Percentiles rank a stretch among this genome's conserved stretches.
Conservation (phyloP, 345 rosid species). For the Citrus cavaleriei region DNA sequence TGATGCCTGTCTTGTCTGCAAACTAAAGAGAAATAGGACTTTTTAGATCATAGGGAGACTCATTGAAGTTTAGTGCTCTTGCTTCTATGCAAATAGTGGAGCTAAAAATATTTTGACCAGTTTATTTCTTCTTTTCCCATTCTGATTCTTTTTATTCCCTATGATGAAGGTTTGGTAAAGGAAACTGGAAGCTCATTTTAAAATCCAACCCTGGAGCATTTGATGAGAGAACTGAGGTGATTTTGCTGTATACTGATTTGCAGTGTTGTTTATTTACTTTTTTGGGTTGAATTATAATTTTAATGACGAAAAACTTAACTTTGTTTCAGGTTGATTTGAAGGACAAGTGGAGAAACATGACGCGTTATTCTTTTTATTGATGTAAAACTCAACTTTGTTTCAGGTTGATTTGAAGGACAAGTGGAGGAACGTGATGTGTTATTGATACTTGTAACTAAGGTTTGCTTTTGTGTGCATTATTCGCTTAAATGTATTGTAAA, state of each 20-base stretch:
- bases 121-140: too few relatives aligned
- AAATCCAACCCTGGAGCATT: constrained; percentile 20
- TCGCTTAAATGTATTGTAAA: too few relatives aligned
- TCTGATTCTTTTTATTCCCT: not conserved
- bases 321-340: constrained; percentile 55
- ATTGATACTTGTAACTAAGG: not conserved
- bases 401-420: constrained; percentile 75
- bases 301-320: not conserved
- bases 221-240: constrained; percentile 43
- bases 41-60: too few relatives aligned
- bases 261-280: not conserved
- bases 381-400: not conserved
- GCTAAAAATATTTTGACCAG: too few relatives aligned
- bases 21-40: too few relatives aligned
- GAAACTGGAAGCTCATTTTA: constrained; percentile 46
- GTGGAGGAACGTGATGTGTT: constrained; percentile 54
- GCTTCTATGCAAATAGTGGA: too few relatives aligned
- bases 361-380: not conserved
- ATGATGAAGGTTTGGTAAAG: constrained; percentile 43
- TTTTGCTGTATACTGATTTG: not conserved
- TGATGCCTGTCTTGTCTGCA: too few relatives aligned
- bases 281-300: not conserved
- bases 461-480: not conserved
- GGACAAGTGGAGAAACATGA: constrained; percentile 74
- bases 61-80: too few relatives aligned